Conservation (phyloP, 1,139 yeast genomes). For the Debaryomyces psychrophilus region DNA sequence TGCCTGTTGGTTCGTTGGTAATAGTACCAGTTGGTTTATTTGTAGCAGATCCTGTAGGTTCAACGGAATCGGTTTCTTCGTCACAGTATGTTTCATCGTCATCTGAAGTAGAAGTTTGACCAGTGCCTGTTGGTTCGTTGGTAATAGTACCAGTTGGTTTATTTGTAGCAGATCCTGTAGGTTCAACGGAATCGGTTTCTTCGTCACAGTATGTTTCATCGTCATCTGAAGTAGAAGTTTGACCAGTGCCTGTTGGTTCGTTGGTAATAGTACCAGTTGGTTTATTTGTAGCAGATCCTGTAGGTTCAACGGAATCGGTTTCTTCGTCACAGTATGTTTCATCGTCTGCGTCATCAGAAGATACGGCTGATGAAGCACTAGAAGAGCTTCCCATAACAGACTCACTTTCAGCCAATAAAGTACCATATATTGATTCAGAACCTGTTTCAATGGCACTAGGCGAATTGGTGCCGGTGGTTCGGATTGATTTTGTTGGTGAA, state of each 20-base stretch:
- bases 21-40: not conserved
- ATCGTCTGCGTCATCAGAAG: constrained; percentile 6
- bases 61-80: constrained; percentile 7
- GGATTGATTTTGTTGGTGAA: not conserved
- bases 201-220: constrained; percentile 11
- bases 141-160: not conserved
- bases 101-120: not conserved
- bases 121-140: not conserved
- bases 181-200: constrained; percentile 1
- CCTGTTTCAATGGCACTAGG: not conserved
- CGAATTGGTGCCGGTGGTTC: not conserved
- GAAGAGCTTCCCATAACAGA: not conserved
- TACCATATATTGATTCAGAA: not conserved
- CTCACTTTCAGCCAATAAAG: no score
- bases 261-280: not conserved
- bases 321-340: constrained; percentile 11
- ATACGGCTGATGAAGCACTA: constrained; percentile 4
- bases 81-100: constrained; percentile 10
- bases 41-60: not conserved
- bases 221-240: constrained; percentile 1
- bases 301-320: not conserved
- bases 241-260: not conserved
- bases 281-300: not conserved
- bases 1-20: not conserved
- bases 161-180: not conserved